Evolutionary conservation across 2,329 filamentous ascomycete genomes (phyloP), one percentile per base, ranked within the genome.

Genomic region (Drechslerella stenobrocha): DNA sequence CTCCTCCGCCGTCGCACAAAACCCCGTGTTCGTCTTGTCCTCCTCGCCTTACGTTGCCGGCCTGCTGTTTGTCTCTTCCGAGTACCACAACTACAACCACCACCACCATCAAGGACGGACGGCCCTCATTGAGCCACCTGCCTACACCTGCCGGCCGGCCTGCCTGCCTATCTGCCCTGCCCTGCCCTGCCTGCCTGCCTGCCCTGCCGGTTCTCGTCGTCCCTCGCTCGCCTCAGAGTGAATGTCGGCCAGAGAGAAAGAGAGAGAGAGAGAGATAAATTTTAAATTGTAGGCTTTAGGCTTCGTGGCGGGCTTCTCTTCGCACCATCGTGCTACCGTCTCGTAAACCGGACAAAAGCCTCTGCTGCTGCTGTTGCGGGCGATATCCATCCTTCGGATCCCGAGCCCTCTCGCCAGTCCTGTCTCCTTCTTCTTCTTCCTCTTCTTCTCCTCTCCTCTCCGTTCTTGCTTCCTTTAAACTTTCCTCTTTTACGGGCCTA

Each of bases 11-110:
- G 51, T 55, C 52, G 28, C 18, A 58, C 34, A 46, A 46, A 52
- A 30, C 37, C 56, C 56, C 56, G 56, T 60, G 56, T 52, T 50
- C 56, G 30, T 20, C 40, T 22, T 3, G 8, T 26, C 22, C 2
- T 26, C 5, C n/a, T 40, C 35, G 11, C 8, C n/a, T 23, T 30
- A 30, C 30, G 44, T 52, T 22, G 26, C 40, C 56, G 60, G 60
- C 60, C 52, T 52, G 56, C 52, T 59, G 61, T 66, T 66, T 66
- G 61, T 66, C 61, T 66, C 48, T 66, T 59, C 61, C 61, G 61
- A 59, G 48, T 58, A 63, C 50, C 23, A 61, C 48, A 30, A 15
- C 56, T n/a, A n/a, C n/a, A n/a, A n/a, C n/a, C n/a, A n/a, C n/a
- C n/a, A n/a, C n/a, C n/a, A n/a, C n/a, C n/a, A n/a, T n/a, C n/a